Percentiles rank a stretch among this genome's conserved stretches.
Evolutionary conservation across 1,139 yeast species (phyloP).

Genomic region (Nakaseomyces delphensis): DNA sequence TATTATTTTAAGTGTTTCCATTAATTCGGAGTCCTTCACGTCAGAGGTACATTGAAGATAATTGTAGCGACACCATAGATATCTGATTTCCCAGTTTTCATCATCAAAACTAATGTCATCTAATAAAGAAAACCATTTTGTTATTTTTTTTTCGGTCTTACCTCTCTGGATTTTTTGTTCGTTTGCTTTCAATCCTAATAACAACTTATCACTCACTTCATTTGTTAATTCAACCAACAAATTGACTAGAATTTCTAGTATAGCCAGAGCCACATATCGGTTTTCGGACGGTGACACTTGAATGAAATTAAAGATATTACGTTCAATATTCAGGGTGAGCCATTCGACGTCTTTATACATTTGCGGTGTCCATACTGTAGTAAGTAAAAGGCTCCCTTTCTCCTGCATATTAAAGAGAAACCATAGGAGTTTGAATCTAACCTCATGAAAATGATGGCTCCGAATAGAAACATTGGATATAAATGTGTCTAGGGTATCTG

Average conservation of each 20-base stretch:
- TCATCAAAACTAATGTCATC: constrained; percentile 14
- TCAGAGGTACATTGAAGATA: constrained; percentile 33
- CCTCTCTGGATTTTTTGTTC: constrained; percentile 24
- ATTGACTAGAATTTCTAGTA: constrained; percentile 55
- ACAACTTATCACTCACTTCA: constrained; percentile 20
- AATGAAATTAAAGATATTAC: constrained; percentile 15
- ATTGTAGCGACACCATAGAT: constrained; percentile 37
- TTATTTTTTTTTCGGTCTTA: constrained; percentile 32
- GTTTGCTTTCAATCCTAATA: constrained; percentile 26
- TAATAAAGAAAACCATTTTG: constrained; percentile 34
- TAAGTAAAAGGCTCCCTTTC: constrained; percentile 26
- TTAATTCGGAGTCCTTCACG: constrained; percentile 23
- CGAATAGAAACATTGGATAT: constrained; percentile 31
- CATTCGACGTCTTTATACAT: constrained; percentile 28
- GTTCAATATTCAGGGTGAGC: constrained; percentile 33
- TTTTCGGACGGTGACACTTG: constrained; percentile 6
- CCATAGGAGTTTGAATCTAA: constrained; percentile 40
- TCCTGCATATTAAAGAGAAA: constrained; percentile 31
- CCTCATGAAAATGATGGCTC: constrained; percentile 39
- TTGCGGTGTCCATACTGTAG: constrained; percentile 27
- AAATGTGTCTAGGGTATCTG: constrained; percentile 21
- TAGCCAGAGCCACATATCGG: constrained; percentile 28
- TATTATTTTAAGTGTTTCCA: constrained; percentile 25
- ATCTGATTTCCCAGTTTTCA: constrained; percentile 21
- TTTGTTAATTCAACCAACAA: constrained; percentile 23